Percentiles rank a stretch among this genome's conserved stretches.
These are phyloP conservation scores for Syncephalastrum sp. DNA, from an alignment of 371 early-diverging fungal species.

Conservation along the genomic window DNA sequence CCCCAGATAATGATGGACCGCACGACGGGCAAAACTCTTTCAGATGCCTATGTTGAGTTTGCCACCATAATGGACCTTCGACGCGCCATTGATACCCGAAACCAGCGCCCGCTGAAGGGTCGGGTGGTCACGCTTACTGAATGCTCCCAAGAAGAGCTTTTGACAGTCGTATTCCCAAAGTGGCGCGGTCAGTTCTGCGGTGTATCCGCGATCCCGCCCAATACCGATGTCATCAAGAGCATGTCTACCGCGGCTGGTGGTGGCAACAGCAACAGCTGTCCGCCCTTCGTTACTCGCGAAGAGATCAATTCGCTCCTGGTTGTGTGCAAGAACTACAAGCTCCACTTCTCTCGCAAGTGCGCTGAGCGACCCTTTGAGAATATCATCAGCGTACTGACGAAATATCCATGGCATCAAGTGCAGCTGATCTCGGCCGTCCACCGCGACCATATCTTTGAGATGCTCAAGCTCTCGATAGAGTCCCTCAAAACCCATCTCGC, in stretches of 20 bases:
- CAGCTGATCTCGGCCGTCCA: slow-evolving; percentile 64
- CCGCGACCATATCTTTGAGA: slow-evolving; percentile 77
- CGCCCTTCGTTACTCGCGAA: slow-evolving; percentile 69
- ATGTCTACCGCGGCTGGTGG: slow-evolving; percentile 49
- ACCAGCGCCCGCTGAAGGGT: slow-evolving; percentile 63
- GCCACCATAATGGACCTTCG: slow-evolving; percentile 38
- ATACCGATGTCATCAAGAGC: slow-evolving; percentile 30
- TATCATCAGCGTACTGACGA: slow-evolving; percentile 68
- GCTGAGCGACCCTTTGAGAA: slow-evolving; percentile 81
- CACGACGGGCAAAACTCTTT: slow-evolving; percentile 63
- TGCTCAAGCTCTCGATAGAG: slow-evolving; percentile 65
- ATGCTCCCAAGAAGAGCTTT: slow-evolving; percentile 67
- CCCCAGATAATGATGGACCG: slow-evolving; percentile 57
- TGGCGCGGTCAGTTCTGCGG: slow-evolving; percentile 61
- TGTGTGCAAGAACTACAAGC: slow-evolving; percentile 75
- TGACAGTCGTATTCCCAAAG: slow-evolving; percentile 66
- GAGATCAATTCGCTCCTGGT: slow-evolving; percentile 71
- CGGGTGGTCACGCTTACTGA: slow-evolving; percentile 59
- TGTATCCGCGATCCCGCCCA: slow-evolving; percentile 41
- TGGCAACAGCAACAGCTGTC: slow-evolving; percentile 30
- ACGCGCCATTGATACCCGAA: slow-evolving; percentile 49
- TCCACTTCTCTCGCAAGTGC: slow-evolving; percentile 77
- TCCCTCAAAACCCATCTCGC: slow-evolving; percentile 57
- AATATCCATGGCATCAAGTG: slow-evolving; percentile 76
- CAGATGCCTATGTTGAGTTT: slow-evolving; percentile 69